phyloP scores from a whole-genome alignment of 2,329 filamentous ascomycete species.

The Sclerotinia borealis region DNA sequence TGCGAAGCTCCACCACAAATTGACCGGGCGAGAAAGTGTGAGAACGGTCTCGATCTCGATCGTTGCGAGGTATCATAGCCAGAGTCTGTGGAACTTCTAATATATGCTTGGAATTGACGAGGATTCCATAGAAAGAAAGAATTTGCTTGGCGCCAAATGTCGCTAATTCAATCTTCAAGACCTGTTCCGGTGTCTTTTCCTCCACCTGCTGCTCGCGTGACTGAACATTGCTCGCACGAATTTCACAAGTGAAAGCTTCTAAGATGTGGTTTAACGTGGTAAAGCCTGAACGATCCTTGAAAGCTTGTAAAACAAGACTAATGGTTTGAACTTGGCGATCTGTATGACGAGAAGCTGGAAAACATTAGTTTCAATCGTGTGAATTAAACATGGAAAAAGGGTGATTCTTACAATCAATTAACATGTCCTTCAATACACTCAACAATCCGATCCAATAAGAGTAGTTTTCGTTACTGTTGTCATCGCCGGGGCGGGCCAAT shows the following conservation, averaged over 20 bases:
- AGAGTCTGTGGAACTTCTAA: constrained; percentile 65
- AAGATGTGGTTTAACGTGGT: constrained; percentile 67
- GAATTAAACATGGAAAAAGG: constrained; percentile 12
- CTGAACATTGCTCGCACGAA: constrained; percentile 34
- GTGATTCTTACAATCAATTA: constrained; percentile 56
- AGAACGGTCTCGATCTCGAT: constrained; percentile 49
- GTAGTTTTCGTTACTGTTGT: constrained; percentile 57
- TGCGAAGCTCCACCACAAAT: constrained; percentile 79
- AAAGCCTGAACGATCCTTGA: constrained; percentile 76
- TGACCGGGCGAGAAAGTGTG: constrained; percentile 64
- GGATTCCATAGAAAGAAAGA: constrained; percentile 69
- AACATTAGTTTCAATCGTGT: background rate
- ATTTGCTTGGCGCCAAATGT: constrained; percentile 70
- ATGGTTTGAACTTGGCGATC: constrained; percentile 46
- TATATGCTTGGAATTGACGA: constrained; percentile 73
- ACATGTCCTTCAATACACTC: constrained; percentile 68
- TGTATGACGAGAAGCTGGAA: constrained; percentile 22
- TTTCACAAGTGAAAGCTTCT: constrained; percentile 57
- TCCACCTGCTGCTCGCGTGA: constrained; percentile 24
- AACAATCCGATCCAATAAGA: constrained; percentile 79
- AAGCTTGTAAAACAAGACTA: constrained; percentile 76
- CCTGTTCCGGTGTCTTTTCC: constrained; percentile 31
- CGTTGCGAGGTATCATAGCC: constrained; percentile 44
- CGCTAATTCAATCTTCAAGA: constrained; percentile 37
- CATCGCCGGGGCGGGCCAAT: constrained; percentile 41